These are phyloP conservation scores for Trypanosoma melophagium DNA, from an alignment of 208 protist genomes.

Conservation along the genomic window DNA sequence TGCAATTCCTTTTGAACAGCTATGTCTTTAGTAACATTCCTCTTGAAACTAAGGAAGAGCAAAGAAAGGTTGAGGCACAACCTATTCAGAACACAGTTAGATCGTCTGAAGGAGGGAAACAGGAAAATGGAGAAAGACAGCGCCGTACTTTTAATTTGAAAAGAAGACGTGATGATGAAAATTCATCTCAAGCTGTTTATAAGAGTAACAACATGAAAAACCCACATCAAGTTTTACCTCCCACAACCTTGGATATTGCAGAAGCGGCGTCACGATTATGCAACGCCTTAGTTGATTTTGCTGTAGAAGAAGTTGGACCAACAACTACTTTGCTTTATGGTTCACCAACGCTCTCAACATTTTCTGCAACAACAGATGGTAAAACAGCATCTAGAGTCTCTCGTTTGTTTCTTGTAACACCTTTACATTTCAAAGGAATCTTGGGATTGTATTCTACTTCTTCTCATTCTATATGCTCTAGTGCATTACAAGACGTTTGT, in stretches of 20 bases:
- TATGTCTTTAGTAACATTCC: constrained; percentile 11
- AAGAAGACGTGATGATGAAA: constrained; percentile 4
- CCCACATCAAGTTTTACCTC: neutral
- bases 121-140: neutral
- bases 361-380: neutral
- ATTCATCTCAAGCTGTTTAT: neutral
- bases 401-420: constrained; percentile 17
- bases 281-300: constrained; percentile 21
- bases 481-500: constrained; percentile 7
- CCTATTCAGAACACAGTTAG: neutral
- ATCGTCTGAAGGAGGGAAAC: neutral
- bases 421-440: constrained; percentile 17
- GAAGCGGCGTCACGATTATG: constrained; percentile 2
- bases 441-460: neutral
- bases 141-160: constrained; percentile 16
- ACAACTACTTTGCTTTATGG: neutral
- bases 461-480: constrained; percentile 1
- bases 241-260: constrained; percentile 6
- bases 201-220: neutral
- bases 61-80: neutral
- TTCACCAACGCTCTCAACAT: neutral
- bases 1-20: constrained; percentile 22
- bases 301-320: constrained; percentile 8
- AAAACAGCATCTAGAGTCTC: neutral
- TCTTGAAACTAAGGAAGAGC: neutral